Base-by-base conservation (phyloP, 306 rosid species). In the Canavalia ensiformis region DNA sequence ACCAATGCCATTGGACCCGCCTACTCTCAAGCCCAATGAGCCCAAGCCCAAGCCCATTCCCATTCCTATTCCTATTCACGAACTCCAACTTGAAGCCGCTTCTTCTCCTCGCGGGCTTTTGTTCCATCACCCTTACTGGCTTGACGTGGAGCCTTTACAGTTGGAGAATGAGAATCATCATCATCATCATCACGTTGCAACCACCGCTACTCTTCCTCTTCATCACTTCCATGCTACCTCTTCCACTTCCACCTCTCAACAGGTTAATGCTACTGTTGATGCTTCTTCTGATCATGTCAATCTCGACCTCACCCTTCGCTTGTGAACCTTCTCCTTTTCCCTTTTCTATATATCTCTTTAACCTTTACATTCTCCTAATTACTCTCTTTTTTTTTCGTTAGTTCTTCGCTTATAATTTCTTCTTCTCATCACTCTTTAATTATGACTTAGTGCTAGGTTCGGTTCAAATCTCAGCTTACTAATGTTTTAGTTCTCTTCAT, bases 251-350 rank as follows among this genome's bases (percentile, higher is more conserved):
- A 12, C 87, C 1, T 55, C 88, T 5, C 87, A 87, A 6, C 84
- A 85, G 2, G 68, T 31, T 35, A 57, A 57, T 29, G 49, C 41
- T 0, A 28, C 82, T 0, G 63, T 65, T 6, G 83, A 79, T 63
- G 72, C 74, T 13, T 47, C 74, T 8, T 58, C 77, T 3, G 80
- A 86, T 2, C 82, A 79, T 30, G 77, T 85, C 35, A 75, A 82
- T 70, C 86, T 90, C 52, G 94, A 90, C 62, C 94, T 90, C 72
- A 85, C 86, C 1, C 94, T 90, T 68, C 94, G 86, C 65, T 55
- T 90, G 44, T 90, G 81, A 88, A 75, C 1, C 3, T 13, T 8
- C n/a, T 0, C 9, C 6, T 47, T 56, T 18, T 18, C 25, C 25
- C 25, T 18, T 18, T 18, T 18, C 25, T 18, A 18, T 18, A 18